phyloP scores from a whole-genome alignment of 768 basidiomycete species.

The Pholiota microspora region DNA sequence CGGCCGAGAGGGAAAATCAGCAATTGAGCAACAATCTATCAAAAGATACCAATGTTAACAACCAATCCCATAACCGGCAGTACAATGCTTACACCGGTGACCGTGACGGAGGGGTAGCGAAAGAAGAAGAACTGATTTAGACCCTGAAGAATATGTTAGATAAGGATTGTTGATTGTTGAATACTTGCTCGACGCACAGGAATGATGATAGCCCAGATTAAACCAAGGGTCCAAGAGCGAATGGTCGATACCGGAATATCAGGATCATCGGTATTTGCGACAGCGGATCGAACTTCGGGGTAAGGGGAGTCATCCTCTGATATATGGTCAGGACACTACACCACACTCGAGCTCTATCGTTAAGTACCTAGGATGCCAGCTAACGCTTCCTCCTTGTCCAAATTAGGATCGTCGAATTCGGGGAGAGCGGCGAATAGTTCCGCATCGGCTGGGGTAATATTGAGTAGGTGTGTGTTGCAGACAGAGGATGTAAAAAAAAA shows the following conservation, averaged over 20 bases:
- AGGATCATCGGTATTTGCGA: slow-evolving; percentile 70
- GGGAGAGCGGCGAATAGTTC: slow-evolving; percentile 29
- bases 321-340: slow-evolving; percentile 3
- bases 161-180: neutral
- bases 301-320: slow-evolving; percentile 68
- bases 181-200: slow-evolving; percentile 31
- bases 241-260: slow-evolving; percentile 59
- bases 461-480: slow-evolving; percentile 3
- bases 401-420: slow-evolving; percentile 55
- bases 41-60: neutral
- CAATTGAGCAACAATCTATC: slow-evolving; percentile 63
- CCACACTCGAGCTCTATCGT: slow-evolving; percentile 24
- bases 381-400: slow-evolving; percentile 44
- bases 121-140: slow-evolving; percentile 80
- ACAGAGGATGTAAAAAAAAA: slow-evolving; percentile 12
- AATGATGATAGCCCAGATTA: slow-evolving; percentile 65
- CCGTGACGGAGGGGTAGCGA: slow-evolving; percentile 65
- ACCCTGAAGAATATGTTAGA: slow-evolving; percentile 29
- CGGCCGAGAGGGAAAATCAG: slow-evolving; percentile 66
- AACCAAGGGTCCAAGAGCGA: slow-evolving; percentile 71
- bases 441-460: slow-evolving; percentile 20
- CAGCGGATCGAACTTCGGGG: slow-evolving; percentile 69
- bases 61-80: neutral
- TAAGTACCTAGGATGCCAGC: slow-evolving; percentile 41
- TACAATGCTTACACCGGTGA: slow-evolving; percentile 40